Evolutionary conservation across 2,329 filamentous ascomycete genomes (phyloP).

Genomic region (Epichloe sylvatica): DNA sequence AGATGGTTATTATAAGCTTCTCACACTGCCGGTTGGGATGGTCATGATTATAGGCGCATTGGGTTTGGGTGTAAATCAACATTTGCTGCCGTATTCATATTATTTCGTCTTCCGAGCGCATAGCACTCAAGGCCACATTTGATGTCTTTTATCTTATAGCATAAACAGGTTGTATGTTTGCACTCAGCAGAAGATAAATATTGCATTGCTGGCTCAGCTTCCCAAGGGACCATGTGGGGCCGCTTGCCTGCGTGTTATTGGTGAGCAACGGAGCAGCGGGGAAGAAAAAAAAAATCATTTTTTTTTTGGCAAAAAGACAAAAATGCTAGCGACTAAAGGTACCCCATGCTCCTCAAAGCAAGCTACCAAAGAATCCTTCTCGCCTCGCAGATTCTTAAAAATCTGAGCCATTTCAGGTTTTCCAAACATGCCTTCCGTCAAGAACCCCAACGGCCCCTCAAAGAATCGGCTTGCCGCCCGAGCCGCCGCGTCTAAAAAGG

Average conservation of each 20-base stretch:
- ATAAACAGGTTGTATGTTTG: background rate
- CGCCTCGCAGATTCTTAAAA: too few relatives aligned
- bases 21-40: background rate
- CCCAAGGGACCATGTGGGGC: too few relatives aligned
- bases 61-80: background rate
- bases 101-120: background rate
- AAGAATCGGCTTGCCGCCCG: conserved; percentile 37
- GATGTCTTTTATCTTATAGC: background rate
- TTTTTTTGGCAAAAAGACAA: too few relatives aligned
- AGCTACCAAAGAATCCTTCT: background rate
- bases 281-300: too few relatives aligned
- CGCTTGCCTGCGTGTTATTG: too few relatives aligned
- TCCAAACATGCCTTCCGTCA: conserved; percentile 37
- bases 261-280: too few relatives aligned
- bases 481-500: conserved; percentile 30
- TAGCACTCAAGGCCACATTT: background rate
- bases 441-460: conserved; percentile 44
- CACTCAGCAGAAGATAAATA: too few relatives aligned
- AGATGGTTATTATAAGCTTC: background rate
- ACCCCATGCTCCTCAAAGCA: too few relatives aligned
- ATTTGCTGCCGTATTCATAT: background rate
- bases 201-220: too few relatives aligned
- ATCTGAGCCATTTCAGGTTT: background rate
- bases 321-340: too few relatives aligned
- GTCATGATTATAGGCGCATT: background rate